Base-by-base conservation (phyloP, 805 yeast species). In the Kluyveromyces wickerhamii region DNA sequence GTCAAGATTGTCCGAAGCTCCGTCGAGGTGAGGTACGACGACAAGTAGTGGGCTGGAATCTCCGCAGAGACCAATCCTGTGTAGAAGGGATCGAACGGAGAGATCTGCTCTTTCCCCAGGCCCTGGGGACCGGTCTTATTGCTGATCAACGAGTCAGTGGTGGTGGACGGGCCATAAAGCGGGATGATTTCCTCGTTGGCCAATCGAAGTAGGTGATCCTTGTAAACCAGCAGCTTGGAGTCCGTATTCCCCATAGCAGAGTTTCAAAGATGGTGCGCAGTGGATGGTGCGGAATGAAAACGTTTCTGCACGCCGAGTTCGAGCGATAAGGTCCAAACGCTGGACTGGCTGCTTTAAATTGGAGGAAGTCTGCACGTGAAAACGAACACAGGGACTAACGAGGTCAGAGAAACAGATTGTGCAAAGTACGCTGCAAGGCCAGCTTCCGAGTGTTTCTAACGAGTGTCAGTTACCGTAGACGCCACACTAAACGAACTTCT, bases 211-310 rank as follows among this genome's bases (percentile, higher is more conserved):
- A 82, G 71, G 48, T 77, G 84, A 48, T 69, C 70, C 51, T 73
- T 76, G 55, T 49, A 52, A 8, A 74, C 71, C 35, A 65, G 63
- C 24, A 72, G 60, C 49, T 69, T 79, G 16, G 88, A 82, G 38
- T 82, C 89, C n/a, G 79, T 63, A 21, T 79, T 71, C 27, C 80
- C 87, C 94, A 85, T 85, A 27, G 12, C 14, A 21, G n/a, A n/a
- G n/a, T n/a, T n/a, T n/a, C n/a, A n/a, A n/a, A n/a, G n/a, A n/a
- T n/a, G n/a, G n/a, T n/a, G n/a, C n/a, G n/a, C n/a, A n/a, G n/a
- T n/a, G n/a, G n/a, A n/a, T n/a, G n/a, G n/a, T n/a, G n/a, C n/a
- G n/a, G n/a, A n/a, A n/a, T n/a, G n/a, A n/a, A n/a, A n/a, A n/a
- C n/a, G n/a, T n/a, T n/a, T n/a, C n/a, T n/a, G n/a, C n/a, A n/a